Evolutionary conservation across 1,139 yeast species (phyloP).

Genomic region (Spencermartinsiella ligniputridi): DNA sequence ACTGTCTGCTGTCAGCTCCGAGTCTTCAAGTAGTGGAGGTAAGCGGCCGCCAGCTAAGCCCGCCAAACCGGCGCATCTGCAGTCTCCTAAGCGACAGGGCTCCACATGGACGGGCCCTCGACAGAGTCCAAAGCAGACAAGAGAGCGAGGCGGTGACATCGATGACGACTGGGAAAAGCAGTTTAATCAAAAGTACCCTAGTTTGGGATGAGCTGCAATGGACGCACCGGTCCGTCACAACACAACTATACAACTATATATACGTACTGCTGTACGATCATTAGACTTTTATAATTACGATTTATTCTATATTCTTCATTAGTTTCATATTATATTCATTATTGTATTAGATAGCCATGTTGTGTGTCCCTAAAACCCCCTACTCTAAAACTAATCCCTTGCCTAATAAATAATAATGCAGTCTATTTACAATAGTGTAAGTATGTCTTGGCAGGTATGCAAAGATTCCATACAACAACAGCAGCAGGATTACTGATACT

Average conservation of each 20-base stretch:
- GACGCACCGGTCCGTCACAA: too few species aligned
- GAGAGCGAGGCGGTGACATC: conserved; percentile 8
- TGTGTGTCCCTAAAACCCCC: background rate
- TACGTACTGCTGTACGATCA: too few species aligned
- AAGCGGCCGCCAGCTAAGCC: conserved; percentile 41
- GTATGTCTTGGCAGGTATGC: conserved; percentile 26
- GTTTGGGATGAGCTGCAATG: conserved; percentile 26
- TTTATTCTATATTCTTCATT: too few species aligned
- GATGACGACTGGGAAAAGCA: conserved; percentile 29
- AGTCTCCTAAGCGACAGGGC: conserved; percentile 26
- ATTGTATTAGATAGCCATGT: background rate
- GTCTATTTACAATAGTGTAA: background rate
- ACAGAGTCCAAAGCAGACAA: too few species aligned
- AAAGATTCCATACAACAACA: conserved; percentile 17
- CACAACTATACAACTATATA: too few species aligned
- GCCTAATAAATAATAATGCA: background rate
- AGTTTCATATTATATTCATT: too few species aligned
- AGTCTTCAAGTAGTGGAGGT: conserved; percentile 18
- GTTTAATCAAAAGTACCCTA: conserved; percentile 31
- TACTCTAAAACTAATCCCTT: background rate
- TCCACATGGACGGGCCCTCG: background rate
- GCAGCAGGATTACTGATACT: conserved; percentile 4
- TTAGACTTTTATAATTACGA: too few species aligned
- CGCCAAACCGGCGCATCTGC: conserved; percentile 53
- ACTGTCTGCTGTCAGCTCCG: conserved; percentile 22